Conservation (phyloP, 257 asterid species). For the Penstemon eatonii region DNA sequence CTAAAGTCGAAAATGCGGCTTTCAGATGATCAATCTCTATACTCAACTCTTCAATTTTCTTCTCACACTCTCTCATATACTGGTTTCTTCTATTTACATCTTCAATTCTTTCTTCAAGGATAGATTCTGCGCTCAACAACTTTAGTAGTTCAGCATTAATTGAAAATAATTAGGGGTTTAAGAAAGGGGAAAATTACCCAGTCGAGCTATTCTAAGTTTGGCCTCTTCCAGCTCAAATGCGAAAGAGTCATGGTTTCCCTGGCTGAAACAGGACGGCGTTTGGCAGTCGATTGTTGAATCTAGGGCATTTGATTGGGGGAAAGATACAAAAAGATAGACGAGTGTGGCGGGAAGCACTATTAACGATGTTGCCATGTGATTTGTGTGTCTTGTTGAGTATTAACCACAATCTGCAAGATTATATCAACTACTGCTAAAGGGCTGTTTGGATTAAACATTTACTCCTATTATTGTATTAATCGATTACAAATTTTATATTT, state of each 20-base stretch:
- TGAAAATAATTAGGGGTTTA: constrained; percentile 7
- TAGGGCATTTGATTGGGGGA: constrained; percentile 32
- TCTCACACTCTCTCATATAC: constrained; percentile 42
- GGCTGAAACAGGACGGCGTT: constrained; percentile 38
- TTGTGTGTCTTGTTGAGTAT: too few species aligned
- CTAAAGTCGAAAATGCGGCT: constrained; percentile 34
- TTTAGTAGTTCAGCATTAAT: constrained; percentile 21
- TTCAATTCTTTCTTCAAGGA: constrained; percentile 44
- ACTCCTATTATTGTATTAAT: too few species aligned
- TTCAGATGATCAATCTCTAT: constrained; percentile 45
- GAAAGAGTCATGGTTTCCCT: constrained; percentile 32
- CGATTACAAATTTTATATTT: too few species aligned
- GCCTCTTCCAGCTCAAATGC: constrained; percentile 51
- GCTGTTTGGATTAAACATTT: too few species aligned
- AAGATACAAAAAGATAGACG: constrained; percentile 24
- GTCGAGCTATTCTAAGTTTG: constrained; percentile 62
- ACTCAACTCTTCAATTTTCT: constrained; percentile 50
- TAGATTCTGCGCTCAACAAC: constrained; percentile 48
- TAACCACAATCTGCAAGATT: too few species aligned
- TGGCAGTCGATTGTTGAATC: constrained; percentile 26
- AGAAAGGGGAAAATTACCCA: constrained; percentile 45
- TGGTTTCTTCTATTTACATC: constrained; percentile 41
- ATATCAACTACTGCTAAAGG: too few species aligned
- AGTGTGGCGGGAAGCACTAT: constrained; percentile 37
- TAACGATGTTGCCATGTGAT: constrained; percentile 38